Base-by-base conservation (phyloP, 139 green algal genomes). In the Chlorokybus atmophyticus region DNA sequence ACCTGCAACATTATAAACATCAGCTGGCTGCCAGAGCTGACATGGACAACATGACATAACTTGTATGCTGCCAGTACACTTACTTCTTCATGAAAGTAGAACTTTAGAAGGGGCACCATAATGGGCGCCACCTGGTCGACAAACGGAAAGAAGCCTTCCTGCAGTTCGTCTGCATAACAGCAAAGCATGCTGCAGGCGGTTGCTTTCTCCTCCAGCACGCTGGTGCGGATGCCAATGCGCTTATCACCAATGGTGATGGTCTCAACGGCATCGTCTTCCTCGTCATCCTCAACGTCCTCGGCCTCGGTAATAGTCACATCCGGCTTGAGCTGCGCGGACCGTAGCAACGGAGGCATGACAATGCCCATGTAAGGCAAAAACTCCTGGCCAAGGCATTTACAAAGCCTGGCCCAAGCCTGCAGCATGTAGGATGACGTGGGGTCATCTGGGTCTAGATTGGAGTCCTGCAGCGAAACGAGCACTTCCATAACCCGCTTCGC, bases 61-160 rank as follows among this genome's bases (percentile, higher is more conserved):
- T 10, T 44, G 10, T 44, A 62, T 50, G 29, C 73, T 2, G 80
- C 81, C 23, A 71, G 73, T 2, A 64, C 57, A 0, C 83, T 62
- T 52, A 95, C 87, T 29, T 96, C 90, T 64, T 98, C 90, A 47
- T 94, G 84, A 74, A 96, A 94, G 66, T 92, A 94, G 52, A 96
- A 98, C 50, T 88, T 88, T 38, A 80, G 54, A 50, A 95, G 76
- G 1, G 85, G 85, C 14, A 86, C 73, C 80, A 90, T 89, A 39
- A 88, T 71, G n/a, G 75, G 31, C 17, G 75, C 68, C 3, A 89
- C 60, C 61, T 69, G 55, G 64, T 94, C 75, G 1, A 94, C 81
- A 40, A 87, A 98, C 1, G 83, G 83, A 60, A 81, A 84, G 76
- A 97, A 96, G 19, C 85, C 87, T 28, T 93, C 90, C 67, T 88